Evolutionary conservation across 176 grass and related monocot species (phyloP), one percentile per base, ranked within the genome.

Genomic region (Stipa capillata): DNA sequence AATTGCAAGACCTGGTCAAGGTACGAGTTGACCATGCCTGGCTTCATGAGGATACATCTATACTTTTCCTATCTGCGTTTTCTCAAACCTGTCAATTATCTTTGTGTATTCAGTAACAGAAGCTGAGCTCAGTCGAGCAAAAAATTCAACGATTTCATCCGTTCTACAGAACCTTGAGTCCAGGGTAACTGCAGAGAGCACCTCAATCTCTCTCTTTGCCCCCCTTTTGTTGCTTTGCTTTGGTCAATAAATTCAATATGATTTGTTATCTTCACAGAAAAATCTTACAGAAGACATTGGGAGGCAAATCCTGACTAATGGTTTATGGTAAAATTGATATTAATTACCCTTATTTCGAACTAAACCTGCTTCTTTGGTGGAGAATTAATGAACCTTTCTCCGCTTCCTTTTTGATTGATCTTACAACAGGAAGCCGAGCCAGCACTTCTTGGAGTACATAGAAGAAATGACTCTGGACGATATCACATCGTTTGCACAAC

Each of bases 261-360:
- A 72, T 33, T 41, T 37, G 17, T 60, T 20, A 44, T 39, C 60
- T 36, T 35, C 28, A 31, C 20, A 85, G 78, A 78, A 73, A 69
- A 74, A 75, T 58, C 47, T 70, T 36, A 32, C 73, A 50, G 78
- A 83, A 70, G 85, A 88, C 41, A 88, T 92, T 53, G 82, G 85
- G 27, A 78, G 77, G 48, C 89, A 91, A 84, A 79, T 88, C 74
- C 28, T 88, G 84, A 82, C 78, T n/a, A 85, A 85, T 61, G 73
- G 85, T 16, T 76, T 55, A 29, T 52, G 85, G 85, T 91, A 48
- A 82, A 82, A 58, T 63, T 78, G 23, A 31, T 6, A 11, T 23
- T n/a, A n/a, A n/a, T n/a, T 31, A 45, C 68, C 20, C 18, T 77
- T 33, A 81, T 29, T 65, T 65, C 0, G 35, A 34, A 61, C 6